Evolutionary conservation across 2,329 filamentous ascomycete species (phyloP), one percentile per base, ranked within the genome.

Genomic region (Chaetomium olivaceum): DNA sequence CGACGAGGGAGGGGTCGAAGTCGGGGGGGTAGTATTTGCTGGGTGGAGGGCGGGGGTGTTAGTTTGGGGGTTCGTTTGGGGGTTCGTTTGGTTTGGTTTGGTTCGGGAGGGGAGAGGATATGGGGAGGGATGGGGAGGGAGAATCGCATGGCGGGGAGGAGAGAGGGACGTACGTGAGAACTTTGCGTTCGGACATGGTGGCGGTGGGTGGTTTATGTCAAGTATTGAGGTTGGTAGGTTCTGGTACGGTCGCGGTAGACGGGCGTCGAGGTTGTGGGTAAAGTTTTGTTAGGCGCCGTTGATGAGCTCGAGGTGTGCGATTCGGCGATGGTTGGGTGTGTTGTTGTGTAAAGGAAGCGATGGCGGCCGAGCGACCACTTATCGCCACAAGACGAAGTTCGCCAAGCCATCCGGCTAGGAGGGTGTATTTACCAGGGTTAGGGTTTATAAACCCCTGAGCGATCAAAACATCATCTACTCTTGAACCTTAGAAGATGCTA

Each of bases 1-100:
- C 84, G 78, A 98, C 86, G 73, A 91, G 89, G 29, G 88, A 88
- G 14, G 94, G 94, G 78, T 99, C 95, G 78, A 98, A 99, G 77
- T 98, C 92, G 81, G 78, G 91, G 79, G 86, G 86, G 73, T 75
- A 76, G 71, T 75, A 74, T 64, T 75, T 75, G 27, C 64, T 67
- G 5, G 6, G 25, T 19, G 8, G 27, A 19, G 23, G 21, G 31
- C 9, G 25, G 55, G 21, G 36, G 43, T 3, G 29, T 52, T 62
- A 43, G 63, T 57, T 48, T 39, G 51, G 43, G 25, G 43, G 11
- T 23, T 57, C 6, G 1, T 52, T 23, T 46, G 51, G n/a, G 52
- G 6, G 33, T 27, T 23, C 4, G 31, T 33, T 33, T 33, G 31
- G 31, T 8, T 33, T 14, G 3, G 8, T 7, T 21, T 8, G 39